Evolutionary conservation across 164 flowering plant genomes (phyloP), one percentile per base, ranked within the genome.

Genomic region (Annona cherimola): DNA sequence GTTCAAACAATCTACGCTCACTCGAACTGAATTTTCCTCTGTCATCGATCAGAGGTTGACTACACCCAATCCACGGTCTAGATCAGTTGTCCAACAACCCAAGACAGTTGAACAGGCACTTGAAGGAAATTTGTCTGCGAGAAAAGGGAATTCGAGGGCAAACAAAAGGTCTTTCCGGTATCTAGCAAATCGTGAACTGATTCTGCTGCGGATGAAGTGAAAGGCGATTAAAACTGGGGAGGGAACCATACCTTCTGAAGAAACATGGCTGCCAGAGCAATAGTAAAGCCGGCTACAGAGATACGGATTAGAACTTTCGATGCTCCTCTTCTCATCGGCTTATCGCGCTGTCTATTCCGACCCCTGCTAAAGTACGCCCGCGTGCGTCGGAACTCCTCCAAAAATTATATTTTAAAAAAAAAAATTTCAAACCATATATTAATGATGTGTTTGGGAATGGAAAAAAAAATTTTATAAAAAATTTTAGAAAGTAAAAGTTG

Each of bases 231-330:
- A 43, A n/a, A 68, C 4, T 0, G 55, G 1, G 9, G 16, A 0
- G 1, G 67, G 19, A 42, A 45, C 18, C 3, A 40, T 69, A 85
- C 97, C 86, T 87, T 90, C 79, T 85, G 78, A 68, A 90, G 86
- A 69, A 89, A 92, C 94, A 92, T 92, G 14, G 63, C 3, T 6
- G 19, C 14, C 9, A 50, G 14, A 1, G 0, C 14, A 50, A 50
- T 50, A 16, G 14, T 16, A 50, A 50, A 9, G 57, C 57, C 14
- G 57, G 57, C 14, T 2, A 12, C 57, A 16, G 14, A 50, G 14
- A 50, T 11, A 50, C 8, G 57, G 14, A 50, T 50, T 50, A 2
- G 57, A 50, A 50, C 3, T 50, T 50, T 3, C 57, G 14, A 16
- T 7, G 57, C 57, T 50, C 57, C 57, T 50, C 14, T 50, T 50